phyloP scores from a whole-genome alignment of 2,329 filamentous ascomycete species.

The Capronia epimyces region DNA sequence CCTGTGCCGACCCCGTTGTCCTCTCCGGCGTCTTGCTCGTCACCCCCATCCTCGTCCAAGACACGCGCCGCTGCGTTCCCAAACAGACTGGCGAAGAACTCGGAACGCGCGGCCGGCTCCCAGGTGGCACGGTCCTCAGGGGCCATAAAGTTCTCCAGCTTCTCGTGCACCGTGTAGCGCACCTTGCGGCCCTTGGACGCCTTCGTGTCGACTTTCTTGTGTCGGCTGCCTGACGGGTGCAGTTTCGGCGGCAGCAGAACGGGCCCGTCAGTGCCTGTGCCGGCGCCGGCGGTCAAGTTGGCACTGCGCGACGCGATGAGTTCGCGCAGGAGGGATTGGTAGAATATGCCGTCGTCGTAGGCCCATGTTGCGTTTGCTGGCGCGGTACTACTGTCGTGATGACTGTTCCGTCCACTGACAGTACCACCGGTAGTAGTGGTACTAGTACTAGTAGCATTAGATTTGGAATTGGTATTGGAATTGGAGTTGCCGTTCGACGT shows the following conservation, averaged over 20 bases:
- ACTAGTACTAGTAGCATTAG: neutral
- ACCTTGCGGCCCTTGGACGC: conserved; percentile 94
- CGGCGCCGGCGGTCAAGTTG: conserved; percentile 17
- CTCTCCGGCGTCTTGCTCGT: conserved; percentile 15
- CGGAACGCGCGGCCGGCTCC: conserved; percentile 72
- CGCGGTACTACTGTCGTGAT: too few relatives aligned
- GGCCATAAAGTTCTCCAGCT: conserved; percentile 97
- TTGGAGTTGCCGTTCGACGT: neutral
- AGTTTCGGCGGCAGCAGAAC: conserved; percentile 37
- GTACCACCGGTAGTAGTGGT: neutral
- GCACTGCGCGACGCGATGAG: conserved; percentile 73
- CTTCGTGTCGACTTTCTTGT: conserved; percentile 85
- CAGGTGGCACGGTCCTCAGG: conserved; percentile 67
- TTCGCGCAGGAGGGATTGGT: conserved; percentile 86
- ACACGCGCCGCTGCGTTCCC: conserved; percentile 57
- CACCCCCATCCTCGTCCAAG: conserved; percentile 49
- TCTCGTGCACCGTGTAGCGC: conserved; percentile 91
- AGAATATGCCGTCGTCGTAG: conserved; percentile 94
- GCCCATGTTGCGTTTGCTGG: conserved; percentile 56
- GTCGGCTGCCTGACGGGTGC: conserved; percentile 41
- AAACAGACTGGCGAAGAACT: conserved; percentile 68
- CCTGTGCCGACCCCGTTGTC: neutral
- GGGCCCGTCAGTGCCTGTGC: conserved; percentile 41
- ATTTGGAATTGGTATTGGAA: neutral
- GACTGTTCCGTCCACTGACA: neutral